phyloP scores from a whole-genome alignment of 371 early-diverging fungal genomes.

The Haplosporangium sp. region DNA sequence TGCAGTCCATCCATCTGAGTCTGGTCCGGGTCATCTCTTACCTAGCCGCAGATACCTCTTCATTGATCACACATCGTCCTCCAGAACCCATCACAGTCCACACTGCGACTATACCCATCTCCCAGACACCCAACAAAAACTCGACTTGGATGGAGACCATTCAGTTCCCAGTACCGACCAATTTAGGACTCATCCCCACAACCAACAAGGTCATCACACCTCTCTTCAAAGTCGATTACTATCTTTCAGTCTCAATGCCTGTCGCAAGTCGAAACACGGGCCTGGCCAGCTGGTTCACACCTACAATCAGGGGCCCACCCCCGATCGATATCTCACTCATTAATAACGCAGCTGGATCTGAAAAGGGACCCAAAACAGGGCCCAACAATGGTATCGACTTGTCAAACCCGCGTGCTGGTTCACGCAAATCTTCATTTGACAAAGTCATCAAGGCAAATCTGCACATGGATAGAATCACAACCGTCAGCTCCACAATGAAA shows the following conservation, averaged over 20 bases:
- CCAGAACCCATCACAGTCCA: conserved; percentile 42
- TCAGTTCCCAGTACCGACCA: conserved; percentile 33
- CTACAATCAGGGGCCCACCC: conserved; percentile 30
- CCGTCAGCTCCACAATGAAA: conserved; percentile 36
- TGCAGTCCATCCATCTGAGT: conserved; percentile 32
- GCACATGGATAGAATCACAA: conserved; percentile 38
- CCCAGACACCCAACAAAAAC: conserved; percentile 34
- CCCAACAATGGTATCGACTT: background rate
- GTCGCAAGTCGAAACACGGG: conserved; percentile 35
- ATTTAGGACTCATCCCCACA: conserved; percentile 46
- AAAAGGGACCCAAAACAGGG: conserved; percentile 7
- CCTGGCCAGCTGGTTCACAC: conserved; percentile 52
- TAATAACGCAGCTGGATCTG: conserved; percentile 9
- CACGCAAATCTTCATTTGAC: conserved; percentile 35
- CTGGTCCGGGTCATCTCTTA: conserved; percentile 45
- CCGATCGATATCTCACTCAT: conserved; percentile 48
- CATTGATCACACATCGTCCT: conserved; percentile 7
- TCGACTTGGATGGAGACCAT: conserved; percentile 39
- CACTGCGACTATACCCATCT: conserved; percentile 26
- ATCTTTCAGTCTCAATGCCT: conserved; percentile 35
- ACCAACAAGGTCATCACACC: conserved; percentile 51
- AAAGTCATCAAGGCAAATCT: conserved; percentile 32
- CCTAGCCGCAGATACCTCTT: conserved; percentile 4
- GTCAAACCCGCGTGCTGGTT: background rate
- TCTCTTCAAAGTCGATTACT: conserved; percentile 51